A percentile compares a stretch with the other conserved stretches of the same genome.
phyloP scores from a whole-genome alignment of 2,329 filamentous ascomycete species.

The Penicillium digitatum region DNA sequence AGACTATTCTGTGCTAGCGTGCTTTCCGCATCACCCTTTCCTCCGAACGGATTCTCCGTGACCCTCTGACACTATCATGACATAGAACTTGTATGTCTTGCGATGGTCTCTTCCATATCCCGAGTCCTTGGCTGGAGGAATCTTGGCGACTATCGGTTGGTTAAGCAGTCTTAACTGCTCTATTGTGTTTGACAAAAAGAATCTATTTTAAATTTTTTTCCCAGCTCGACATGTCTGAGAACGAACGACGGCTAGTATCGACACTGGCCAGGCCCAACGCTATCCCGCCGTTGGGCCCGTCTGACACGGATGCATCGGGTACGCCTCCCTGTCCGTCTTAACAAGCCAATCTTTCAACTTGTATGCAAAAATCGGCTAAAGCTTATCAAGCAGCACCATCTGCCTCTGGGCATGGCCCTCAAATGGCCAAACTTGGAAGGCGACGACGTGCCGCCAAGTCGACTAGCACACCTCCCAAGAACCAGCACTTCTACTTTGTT shows the following conservation, averaged over 20 bases:
- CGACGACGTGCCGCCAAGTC: slow-evolving; percentile 27
- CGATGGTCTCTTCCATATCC: slow-evolving; percentile 21
- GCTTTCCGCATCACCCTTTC: neutral
- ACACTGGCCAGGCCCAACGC: slow-evolving; percentile 2
- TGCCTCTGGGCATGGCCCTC: slow-evolving; percentile 15
- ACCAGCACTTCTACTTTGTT: slow-evolving; percentile 41
- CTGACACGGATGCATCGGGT: slow-evolving; percentile 13
- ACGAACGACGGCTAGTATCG: slow-evolving; percentile 10
- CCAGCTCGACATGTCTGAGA: slow-evolving; percentile 18
- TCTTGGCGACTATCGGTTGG: slow-evolving; percentile 16
- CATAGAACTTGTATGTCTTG: slow-evolving; percentile 9
- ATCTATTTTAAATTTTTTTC: slow-evolving; percentile 2
- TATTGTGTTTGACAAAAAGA: slow-evolving; percentile 4
- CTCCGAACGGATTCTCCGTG: neutral
- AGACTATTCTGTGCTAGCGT: neutral
- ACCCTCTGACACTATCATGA: slow-evolving; percentile 3
- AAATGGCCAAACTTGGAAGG: slow-evolving; percentile 21
- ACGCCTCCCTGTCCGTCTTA: neutral
- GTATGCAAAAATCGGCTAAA: neutral
- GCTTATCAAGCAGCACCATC: slow-evolving; percentile 14
- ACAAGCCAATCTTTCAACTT: neutral
- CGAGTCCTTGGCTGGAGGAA: slow-evolving; percentile 21
- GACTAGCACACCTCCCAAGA: slow-evolving; percentile 23
- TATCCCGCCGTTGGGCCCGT: slow-evolving; percentile 1
- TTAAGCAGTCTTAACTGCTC: slow-evolving; percentile 16